Evolutionary conservation across 2,329 filamentous ascomycete species (phyloP), one percentile per base, ranked within the genome.

Genomic region (Xylariaceae sp.): DNA sequence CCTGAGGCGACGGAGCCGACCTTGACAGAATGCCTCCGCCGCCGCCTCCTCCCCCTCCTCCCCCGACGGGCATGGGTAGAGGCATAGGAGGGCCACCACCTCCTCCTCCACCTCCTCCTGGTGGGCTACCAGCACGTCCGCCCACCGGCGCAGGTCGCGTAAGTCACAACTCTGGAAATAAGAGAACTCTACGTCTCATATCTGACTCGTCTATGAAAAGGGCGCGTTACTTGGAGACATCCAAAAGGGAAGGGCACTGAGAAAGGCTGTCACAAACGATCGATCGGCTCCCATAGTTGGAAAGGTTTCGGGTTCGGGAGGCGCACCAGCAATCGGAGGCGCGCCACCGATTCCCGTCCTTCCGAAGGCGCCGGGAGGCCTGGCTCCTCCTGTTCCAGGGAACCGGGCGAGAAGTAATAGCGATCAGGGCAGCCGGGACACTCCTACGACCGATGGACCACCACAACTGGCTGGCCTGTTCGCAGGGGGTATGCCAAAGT

Each of bases 401-500:
- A 85, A 79, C 55, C 72, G 88, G 62, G 76, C 78, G 42, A 77
- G 88, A 59, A 94, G 88, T 63, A 89, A 92, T 60, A 95, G 89
- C 61, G 88, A 94, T 53, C 75, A 77, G 36, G 73, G 71, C 14
- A 70, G 72, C 31, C 64, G 67, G 46, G 66, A 71, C 44, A 57
- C 21, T 24, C 21, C 21, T 11, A 11, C 7, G 41, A 12, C 13
- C 64, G 2, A 63, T 73, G 50, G 76, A 82, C 15, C 86, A 33
- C 88, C 88, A 9, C 90, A 96, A 59, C 64, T 97, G 9, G 90
- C 71, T 19, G 92, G 92, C 1, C 63, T 98, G 17, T 95, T 98
- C 58, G 88, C 86, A 1, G 89, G 88, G 24, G 92, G 90, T 26
- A 97, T 97, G 78, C 92, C 92, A 3, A 97, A 96, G 67, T 62